phyloP scores from a whole-genome alignment of 768 basidiomycete species.

The Pleurotus pulmonarius region DNA sequence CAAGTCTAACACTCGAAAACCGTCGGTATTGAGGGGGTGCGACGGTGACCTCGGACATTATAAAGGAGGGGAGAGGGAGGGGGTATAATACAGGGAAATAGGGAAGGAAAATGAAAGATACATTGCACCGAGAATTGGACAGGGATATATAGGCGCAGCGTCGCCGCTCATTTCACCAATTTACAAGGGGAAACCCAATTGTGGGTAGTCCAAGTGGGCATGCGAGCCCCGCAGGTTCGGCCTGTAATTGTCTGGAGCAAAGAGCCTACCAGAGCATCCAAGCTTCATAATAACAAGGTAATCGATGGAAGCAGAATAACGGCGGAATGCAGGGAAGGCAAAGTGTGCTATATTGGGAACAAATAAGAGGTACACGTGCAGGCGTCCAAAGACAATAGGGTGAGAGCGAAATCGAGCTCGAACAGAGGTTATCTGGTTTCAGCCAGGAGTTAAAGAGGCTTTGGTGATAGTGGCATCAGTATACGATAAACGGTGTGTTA shows the following conservation, averaged over 20 bases:
- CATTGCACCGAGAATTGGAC: not conserved
- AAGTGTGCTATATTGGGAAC: constrained; percentile 3
- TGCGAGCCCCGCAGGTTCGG: constrained; percentile 8
- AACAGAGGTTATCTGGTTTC: not conserved
- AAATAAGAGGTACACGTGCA: constrained; percentile 8
- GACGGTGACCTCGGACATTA: constrained; percentile 30
- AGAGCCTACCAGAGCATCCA: not conserved
- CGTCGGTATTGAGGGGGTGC: constrained; percentile 49
- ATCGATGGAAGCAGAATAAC: constrained; percentile 5
- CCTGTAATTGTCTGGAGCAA: constrained; percentile 17
- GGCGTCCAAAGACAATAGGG: constrained; percentile 4
- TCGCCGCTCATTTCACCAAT: constrained; percentile 5
- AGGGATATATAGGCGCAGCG: not conserved
- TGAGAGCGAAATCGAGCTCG: not conserved
- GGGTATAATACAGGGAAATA: constrained; percentile 1
- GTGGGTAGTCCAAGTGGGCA: constrained; percentile 16
- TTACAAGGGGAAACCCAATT: constrained; percentile 29
- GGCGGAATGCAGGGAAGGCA: not conserved
- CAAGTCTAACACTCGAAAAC: constrained; percentile 41
- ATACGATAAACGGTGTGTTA: not conserved
- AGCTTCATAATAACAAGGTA: not conserved
- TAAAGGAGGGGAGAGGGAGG: constrained; percentile 23
- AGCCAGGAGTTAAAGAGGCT: not conserved
- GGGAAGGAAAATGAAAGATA: constrained; percentile 12
- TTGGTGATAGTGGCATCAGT: not conserved